phyloP scores from a whole-genome alignment of 768 basidiomycete species.

The Trametes sanguinea region DNA sequence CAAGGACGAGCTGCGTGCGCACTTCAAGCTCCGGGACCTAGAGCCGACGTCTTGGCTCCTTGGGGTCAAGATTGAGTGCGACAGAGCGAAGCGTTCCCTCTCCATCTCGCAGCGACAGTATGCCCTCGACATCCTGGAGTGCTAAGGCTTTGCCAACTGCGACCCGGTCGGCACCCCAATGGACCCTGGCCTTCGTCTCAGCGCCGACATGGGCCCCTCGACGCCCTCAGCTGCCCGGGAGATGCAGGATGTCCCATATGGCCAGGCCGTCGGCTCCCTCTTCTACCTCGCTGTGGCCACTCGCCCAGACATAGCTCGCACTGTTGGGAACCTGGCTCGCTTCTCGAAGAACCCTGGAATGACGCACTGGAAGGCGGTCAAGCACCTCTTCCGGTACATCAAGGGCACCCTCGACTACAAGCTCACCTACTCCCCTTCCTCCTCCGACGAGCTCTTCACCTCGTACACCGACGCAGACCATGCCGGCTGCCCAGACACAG shows the following conservation, averaged over 20 bases:
- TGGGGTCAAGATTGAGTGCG: slow-evolving; percentile 7
- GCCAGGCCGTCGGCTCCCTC: slow-evolving; percentile 21
- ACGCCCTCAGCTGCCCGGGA: neutral
- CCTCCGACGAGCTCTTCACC: neutral
- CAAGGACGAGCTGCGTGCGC: slow-evolving; percentile 3
- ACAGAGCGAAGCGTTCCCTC: slow-evolving; percentile 1
- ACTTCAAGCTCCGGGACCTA: slow-evolving; percentile 4
- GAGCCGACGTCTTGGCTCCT: neutral
- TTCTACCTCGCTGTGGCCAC: slow-evolving; percentile 36
- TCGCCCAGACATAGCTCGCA: slow-evolving; percentile 36
- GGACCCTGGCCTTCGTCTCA: neutral
- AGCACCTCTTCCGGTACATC: slow-evolving; percentile 39
- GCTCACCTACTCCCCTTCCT: slow-evolving; percentile 19
- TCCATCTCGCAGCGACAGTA: slow-evolving; percentile 11
- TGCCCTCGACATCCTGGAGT: neutral
- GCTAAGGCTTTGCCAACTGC: neutral
- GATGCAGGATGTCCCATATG: slow-evolving; percentile 23
- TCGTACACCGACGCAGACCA: slow-evolving; percentile 13
- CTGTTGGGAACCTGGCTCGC: slow-evolving; percentile 18
- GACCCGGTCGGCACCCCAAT: neutral
- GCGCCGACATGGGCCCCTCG: slow-evolving; percentile 8
- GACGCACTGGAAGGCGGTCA: slow-evolving; percentile 40
- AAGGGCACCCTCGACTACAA: slow-evolving; percentile 35
- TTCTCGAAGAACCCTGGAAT: slow-evolving; percentile 29
- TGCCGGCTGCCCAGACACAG: slow-evolving; percentile 12